Base-by-base conservation (phyloP, 2,329 filamentous ascomycete species). In the Sordariomycetes sp. region DNA sequence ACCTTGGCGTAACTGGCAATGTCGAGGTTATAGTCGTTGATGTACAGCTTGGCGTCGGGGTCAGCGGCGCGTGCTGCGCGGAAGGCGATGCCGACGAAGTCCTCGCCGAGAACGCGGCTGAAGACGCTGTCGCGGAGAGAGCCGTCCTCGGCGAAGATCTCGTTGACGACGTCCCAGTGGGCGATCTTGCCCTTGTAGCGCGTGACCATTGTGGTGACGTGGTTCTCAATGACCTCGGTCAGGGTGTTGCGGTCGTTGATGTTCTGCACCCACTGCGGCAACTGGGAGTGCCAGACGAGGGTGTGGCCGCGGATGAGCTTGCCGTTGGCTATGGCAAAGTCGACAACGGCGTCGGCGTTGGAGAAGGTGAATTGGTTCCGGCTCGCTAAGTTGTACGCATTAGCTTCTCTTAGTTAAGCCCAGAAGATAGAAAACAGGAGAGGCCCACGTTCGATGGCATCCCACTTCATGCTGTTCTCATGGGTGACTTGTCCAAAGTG, bases 21-120 rank as follows among this genome's bases (percentile, higher is more conserved):
- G 70, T 86, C 84, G 56, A 87, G 77, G 72, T 86, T 86, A 70
- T 77, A 81, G 67, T 90, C 85, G 69, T 89, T 90, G 71, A 89
- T 87, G 73, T 87, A 90, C 45, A 89, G 75, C 70, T 85, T 85
- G 3, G 82, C 84, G 58, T 69, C 64, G 2, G 86, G 84, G 66
- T 89, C 86, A 17, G 83, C 85, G 8, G 74, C 74, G 54, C 79
- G 78, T n/a, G 86, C 86, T 10, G 86, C 80, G 55, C 79, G 75
- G 71, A 89, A 90, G 39, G 86, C 86, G 63, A 87, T 85, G 25
- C 74, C 73, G 55, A 90, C 80, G 65, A 85, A 89, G 67, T 79
- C 78, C 70, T 88, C 84, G 51, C 85, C 85, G 4, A 89, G 76
- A 1, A 89, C 80, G 28, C 79, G 76, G 63, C 74, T 85, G 72